Conservation (phyloP, 176 grass and related monocot species). For the Aegilops umbellulata region DNA sequence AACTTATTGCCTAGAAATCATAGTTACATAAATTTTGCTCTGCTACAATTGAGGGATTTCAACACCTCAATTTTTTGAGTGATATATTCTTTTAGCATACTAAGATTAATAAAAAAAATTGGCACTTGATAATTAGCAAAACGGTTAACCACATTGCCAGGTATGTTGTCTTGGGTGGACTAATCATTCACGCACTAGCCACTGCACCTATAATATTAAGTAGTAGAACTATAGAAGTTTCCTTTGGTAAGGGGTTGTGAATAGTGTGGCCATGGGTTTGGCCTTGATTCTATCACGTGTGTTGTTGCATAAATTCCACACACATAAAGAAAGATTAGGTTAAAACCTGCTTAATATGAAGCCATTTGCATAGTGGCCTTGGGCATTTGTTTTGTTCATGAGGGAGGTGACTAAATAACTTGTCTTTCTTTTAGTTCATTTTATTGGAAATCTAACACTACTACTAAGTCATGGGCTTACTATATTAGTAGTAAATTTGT, state of each 20-base stretch:
- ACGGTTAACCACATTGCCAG: background rate
- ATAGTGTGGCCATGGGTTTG: background rate
- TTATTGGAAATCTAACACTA: no score
- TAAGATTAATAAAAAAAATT: no score
- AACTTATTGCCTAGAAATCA: background rate
- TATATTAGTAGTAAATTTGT: no score
- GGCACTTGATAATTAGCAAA: background rate
- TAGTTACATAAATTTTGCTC: background rate
- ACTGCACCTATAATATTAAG: background rate
- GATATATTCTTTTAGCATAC: background rate
- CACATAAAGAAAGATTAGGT: background rate
- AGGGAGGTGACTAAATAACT: no score
- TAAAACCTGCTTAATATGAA: background rate
- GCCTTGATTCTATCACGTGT: conserved; percentile 36
- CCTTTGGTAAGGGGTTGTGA: background rate
- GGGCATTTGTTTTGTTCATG: no score
- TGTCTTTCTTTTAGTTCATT: no score
- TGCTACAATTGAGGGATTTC: background rate
- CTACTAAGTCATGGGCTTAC: no score
- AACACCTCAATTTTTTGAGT: background rate
- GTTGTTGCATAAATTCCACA: background rate
- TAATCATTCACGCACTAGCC: background rate
- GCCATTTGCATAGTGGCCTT: background rate
- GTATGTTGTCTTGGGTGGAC: background rate
- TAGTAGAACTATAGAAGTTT: background rate